Percentiles rank a stretch among this genome's conserved stretches.
These are phyloP conservation scores for Suillus subaureus DNA, from an alignment of 768 basidiomycete genomes.

Conservation along the genomic window DNA sequence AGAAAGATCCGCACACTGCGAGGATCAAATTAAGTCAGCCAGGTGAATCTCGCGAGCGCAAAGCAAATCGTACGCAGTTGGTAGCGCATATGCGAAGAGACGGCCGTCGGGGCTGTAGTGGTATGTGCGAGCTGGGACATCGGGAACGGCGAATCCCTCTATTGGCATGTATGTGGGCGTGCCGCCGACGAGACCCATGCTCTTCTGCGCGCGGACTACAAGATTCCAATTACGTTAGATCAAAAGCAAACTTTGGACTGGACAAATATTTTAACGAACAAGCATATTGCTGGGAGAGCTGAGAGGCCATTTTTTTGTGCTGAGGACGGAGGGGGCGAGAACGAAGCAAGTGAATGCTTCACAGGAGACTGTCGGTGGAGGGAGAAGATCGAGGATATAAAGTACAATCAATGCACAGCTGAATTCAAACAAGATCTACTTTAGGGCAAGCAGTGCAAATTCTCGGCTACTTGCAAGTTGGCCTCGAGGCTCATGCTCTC, in stretches of 20 bases:
- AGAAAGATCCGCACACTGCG: slow-evolving; percentile 75
- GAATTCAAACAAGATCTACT: slow-evolving; percentile 8
- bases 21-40: slow-evolving; percentile 20
- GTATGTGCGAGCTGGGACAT: slow-evolving; percentile 72
- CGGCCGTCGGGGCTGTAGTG: slow-evolving; percentile 87
- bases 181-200: slow-evolving; percentile 81
- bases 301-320: slow-evolving; percentile 61
- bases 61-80: slow-evolving; percentile 59
- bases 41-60: slow-evolving; percentile 14
- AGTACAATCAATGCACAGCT: slow-evolving; percentile 9
- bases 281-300: slow-evolving; percentile 81
- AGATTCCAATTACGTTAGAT: slow-evolving; percentile 20
- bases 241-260: slow-evolving; percentile 7
- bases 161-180: slow-evolving; percentile 73
- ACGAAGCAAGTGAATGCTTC: slow-evolving; percentile 88
- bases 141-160: slow-evolving; percentile 64
- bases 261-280: slow-evolving; percentile 51
- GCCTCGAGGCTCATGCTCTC: neutral
- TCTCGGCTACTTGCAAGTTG: neutral
- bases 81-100: slow-evolving; percentile 82
- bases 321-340: slow-evolving; percentile 36
- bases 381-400: slow-evolving; percentile 27
- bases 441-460: slow-evolving; percentile 24
- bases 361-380: slow-evolving; percentile 23
- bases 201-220: slow-evolving; percentile 93